phyloP scores from a whole-genome alignment of 2,329 filamentous ascomycete species.

The Trichoderma arundinaceum region DNA sequence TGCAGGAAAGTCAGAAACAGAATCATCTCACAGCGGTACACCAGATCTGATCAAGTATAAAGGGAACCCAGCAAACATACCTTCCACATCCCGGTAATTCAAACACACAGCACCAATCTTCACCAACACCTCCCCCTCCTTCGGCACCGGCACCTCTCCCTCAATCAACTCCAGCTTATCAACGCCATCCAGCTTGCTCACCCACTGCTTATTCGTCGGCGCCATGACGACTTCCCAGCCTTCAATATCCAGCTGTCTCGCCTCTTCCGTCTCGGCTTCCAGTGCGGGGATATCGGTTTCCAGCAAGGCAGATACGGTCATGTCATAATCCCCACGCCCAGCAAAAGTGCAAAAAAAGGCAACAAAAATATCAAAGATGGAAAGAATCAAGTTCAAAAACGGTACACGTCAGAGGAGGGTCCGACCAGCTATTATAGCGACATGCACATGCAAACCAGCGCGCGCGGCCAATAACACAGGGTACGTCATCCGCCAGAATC shows the following conservation, averaged over 20 bases:
- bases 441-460: not conserved
- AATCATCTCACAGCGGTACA: no score
- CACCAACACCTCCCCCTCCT: slow-evolving; percentile 58
- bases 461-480: not conserved
- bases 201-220: slow-evolving; percentile 55
- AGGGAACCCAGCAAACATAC: slow-evolving; percentile 38
- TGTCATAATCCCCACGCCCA: not conserved
- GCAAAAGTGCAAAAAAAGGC: no score
- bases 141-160: slow-evolving; percentile 53
- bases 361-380: not conserved
- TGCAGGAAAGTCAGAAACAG: slow-evolving; percentile 38
- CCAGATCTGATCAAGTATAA: no score
- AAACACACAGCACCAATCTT: slow-evolving; percentile 54
- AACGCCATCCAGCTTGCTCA: slow-evolving; percentile 60
- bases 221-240: slow-evolving; percentile 16
- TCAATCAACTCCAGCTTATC: slow-evolving; percentile 56
- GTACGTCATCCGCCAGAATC: no score
- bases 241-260: not conserved
- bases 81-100: slow-evolving; percentile 58
- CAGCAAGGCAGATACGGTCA: no score
- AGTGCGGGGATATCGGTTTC: not conserved
- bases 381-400: not conserved
- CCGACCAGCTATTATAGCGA: not conserved
- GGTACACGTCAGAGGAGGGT: not conserved
- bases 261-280: not conserved